Evolutionary conservation across 2,329 filamentous ascomycete species (phyloP), one percentile per base, ranked within the genome.

Genomic region (Leptographium procerum): DNA sequence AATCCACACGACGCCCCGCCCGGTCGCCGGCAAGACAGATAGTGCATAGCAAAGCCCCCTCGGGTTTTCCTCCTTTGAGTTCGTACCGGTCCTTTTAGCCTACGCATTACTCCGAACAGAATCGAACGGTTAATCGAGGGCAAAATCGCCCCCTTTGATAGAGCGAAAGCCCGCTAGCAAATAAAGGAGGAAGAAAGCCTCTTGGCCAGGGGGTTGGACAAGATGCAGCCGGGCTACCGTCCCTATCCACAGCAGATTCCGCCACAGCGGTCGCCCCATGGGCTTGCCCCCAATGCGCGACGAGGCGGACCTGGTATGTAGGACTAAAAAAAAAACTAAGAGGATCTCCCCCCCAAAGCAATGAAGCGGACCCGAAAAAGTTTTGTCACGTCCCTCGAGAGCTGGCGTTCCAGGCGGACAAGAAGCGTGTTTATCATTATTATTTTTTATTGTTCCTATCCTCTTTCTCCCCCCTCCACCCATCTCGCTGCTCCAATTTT

Each of bases 201-300:
- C 36, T 24, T 31, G 40, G 47, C 56, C n/a, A 52, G 51, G 52
- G 53, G 19, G 47, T 52, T 56, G 57, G 55, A 56, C 66, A 74
- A 66, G 65, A 81, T 82, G 79, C 79, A 81, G 71, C 71, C 72
- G 59, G 76, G 78, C 63, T 81, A 78, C 67, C 78, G 78, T 62
- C 69, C 70, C 58, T 80, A 77, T 69, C 72, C 74, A 67, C 77
- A 78, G 64, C 78, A 77, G 69, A 71, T 72, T 64, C 72, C 77
- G 62, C 77, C 77, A 66, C 71, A 77, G 63, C 72, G 75, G 63
- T 73, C 76, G 64, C 77, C 79, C 70, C 61, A 61, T 56, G 60
- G 61, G 19, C 50, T 56, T 28, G 48, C 56, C 19, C 67, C 73
- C 58, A 75, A 73, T 61, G 76, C 74, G 67, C 75, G 78, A 62